Evolutionary conservation across 176 grass and related monocot species (phyloP), one percentile per base, ranked within the genome.

Genomic region (Oryza brachyantha): DNA sequence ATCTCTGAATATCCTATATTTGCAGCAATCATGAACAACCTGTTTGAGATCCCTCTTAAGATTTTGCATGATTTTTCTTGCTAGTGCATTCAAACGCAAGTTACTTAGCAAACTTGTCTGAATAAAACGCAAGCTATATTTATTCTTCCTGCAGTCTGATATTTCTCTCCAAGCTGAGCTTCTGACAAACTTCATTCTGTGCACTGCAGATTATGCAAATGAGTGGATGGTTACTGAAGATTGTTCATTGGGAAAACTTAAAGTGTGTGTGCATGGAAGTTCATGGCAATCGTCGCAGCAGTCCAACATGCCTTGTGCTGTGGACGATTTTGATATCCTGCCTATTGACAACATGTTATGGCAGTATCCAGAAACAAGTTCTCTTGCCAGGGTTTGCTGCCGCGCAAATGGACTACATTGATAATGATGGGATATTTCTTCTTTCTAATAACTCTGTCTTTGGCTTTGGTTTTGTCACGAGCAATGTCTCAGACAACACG

Each of bases 341-440:
- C 27, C 41, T 88, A 29, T 82, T 34, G 84, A 57, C 83, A 37
- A 63, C 34, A 37, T 93, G 86, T 76, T 68, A 41, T 5, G 72
- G 84, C 45, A 90, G 95, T 80, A 86, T 36, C 58, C 89, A 87
- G 78, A 88, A 79, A 35, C 34, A 80, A 3, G 76, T 84, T 66
- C 81, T 94, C 43, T 4, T 7, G 21, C 95, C 85, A 61, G 85
- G 87, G 6, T 94, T 92, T 57, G 59, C 22, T 55, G 87, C 70
- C 50, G 88, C 91, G 2, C 67, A 94, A 85, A 97, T 97, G 95
- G 45, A 81, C 7, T 97, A 86, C 74, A 88, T 97, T 76, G 95
- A 97, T 76, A 94, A 92, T 38, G 5, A 12, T 63, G 95, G 94
- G 25, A 68, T 90, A 35, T 90, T 94, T 78, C 87, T 97, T 62